Conservation (phyloP, 2,329 filamentous ascomycete species). For the Aspergillus sp. region DNA sequence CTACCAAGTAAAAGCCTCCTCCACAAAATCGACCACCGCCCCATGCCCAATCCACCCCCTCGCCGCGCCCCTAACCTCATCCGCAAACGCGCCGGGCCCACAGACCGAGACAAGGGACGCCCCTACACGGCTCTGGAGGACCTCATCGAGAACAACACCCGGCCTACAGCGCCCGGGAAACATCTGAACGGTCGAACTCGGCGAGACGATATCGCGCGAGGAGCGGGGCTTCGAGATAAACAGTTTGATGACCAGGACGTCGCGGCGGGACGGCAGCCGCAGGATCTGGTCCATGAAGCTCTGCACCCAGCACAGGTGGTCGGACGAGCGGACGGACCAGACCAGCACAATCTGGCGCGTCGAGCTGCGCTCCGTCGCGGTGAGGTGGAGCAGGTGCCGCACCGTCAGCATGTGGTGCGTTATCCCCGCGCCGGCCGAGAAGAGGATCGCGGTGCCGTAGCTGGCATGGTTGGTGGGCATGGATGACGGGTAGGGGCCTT, state of each 20-base stretch:
- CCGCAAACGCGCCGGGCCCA: slow-evolving; percentile 54
- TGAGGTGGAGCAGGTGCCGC: slow-evolving; percentile 48
- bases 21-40: slow-evolving; percentile 51
- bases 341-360: slow-evolving; percentile 52
- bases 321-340: slow-evolving; percentile 53
- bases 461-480: slow-evolving; percentile 47
- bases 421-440: slow-evolving; percentile 57
- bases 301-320: slow-evolving; percentile 54
- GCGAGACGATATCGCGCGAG: slow-evolving; percentile 44
- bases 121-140: slow-evolving; percentile 46
- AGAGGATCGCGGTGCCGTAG: slow-evolving; percentile 57
- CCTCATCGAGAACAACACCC: slow-evolving; percentile 47
- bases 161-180: slow-evolving; percentile 50
- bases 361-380: slow-evolving; percentile 44
- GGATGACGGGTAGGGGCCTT: slow-evolving; percentile 56
- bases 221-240: slow-evolving; percentile 54
- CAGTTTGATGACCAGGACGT: slow-evolving; percentile 51
- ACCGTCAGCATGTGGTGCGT: slow-evolving; percentile 56
- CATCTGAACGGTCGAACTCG: slow-evolving; percentile 53
- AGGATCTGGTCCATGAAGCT: slow-evolving; percentile 58
- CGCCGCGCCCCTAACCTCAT: slow-evolving; percentile 49
- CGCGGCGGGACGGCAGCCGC: slow-evolving; percentile 48
- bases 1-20: slow-evolving; percentile 58
- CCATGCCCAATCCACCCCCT: slow-evolving; percentile 43
- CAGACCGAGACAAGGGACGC: slow-evolving; percentile 55